phyloP scores from a whole-genome alignment of 2,329 filamentous ascomycete species.

The Colletotrichum tanaceti region DNA sequence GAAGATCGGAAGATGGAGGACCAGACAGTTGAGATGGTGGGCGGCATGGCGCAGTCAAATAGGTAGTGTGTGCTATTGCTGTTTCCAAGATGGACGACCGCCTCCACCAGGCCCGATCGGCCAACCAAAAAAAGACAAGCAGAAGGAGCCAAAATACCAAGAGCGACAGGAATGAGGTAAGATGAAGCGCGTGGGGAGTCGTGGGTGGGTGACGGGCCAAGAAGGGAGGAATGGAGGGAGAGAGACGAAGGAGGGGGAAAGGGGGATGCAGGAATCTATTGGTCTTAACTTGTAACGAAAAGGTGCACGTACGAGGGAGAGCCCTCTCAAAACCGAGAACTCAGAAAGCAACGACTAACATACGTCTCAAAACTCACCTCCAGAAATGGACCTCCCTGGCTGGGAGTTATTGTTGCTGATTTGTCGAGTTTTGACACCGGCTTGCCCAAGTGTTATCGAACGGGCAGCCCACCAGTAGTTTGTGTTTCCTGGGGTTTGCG shows the following conservation, averaged over 20 bases:
- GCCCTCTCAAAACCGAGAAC: not conserved
- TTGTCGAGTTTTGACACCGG: not conserved
- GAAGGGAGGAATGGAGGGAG: conserved; percentile 28
- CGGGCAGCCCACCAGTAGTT: too few relatives aligned
- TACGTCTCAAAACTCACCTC: conserved; percentile 8
- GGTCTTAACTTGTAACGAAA: conserved; percentile 12
- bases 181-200: conserved; percentile 6
- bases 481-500: not conserved
- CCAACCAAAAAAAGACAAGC: not conserved
- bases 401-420: conserved; percentile 3
- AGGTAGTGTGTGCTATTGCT: conserved; percentile 10
- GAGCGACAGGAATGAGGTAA: conserved; percentile 41
- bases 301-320: not conserved
- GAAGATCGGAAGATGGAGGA: conserved; percentile 23
- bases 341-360: not conserved
- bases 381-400: not conserved
- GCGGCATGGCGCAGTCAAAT: conserved; percentile 22
- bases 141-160: conserved; percentile 35
- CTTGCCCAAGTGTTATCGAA: not conserved
- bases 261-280: conserved; percentile 7
- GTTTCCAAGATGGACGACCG: conserved; percentile 37
- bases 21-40: conserved; percentile 5
- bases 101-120: conserved; percentile 35
- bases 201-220: not conserved
- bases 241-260: conserved; percentile 7